A percentile compares a stretch with the other conserved stretches of the same genome.
These are phyloP conservation scores for Ichthyophthirius multifiliis DNA, from an alignment of 169 alveolate species.

Conservation along the genomic window DNA sequence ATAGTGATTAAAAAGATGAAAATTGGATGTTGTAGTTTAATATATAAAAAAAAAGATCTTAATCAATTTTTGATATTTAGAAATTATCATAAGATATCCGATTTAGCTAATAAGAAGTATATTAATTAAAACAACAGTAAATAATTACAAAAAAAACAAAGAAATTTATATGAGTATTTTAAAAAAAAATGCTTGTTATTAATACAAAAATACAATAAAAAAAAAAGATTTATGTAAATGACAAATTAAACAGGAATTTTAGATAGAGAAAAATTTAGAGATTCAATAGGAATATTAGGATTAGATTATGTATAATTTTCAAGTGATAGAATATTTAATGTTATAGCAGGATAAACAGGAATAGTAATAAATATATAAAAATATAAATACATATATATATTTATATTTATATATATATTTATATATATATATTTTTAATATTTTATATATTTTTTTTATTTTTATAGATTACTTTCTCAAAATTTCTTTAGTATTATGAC, in stretches of 20 bases:
- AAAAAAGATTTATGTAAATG: conserved; percentile 26
- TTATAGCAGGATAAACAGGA: conserved; percentile 21
- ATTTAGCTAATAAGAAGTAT: too few relatives aligned
- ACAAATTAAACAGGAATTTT: conserved; percentile 1
- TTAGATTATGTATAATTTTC: conserved; percentile 26
- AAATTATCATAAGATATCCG: too few relatives aligned
- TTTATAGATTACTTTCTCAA: conserved; percentile 5
- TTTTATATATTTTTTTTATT: neutral
- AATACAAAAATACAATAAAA: neutral
- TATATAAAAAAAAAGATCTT: too few relatives aligned
- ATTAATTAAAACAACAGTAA: conserved; percentile 1
- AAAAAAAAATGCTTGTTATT: neutral
- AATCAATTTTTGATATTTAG: too few relatives aligned
- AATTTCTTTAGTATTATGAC: conserved; percentile 24
- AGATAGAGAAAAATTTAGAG: conserved; percentile 31
- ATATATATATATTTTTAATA: too few relatives aligned
- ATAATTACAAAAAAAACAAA: neutral
- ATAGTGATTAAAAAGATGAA: too few relatives aligned
- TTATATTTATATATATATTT: neutral
- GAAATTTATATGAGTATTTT: neutral
- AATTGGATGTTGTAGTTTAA: too few relatives aligned
- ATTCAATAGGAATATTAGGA: conserved; percentile 33
- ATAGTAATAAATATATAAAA: neutral
- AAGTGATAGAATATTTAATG: conserved; percentile 24
- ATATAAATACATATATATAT: neutral